Evolutionary conservation across 2,329 filamentous ascomycete species (phyloP).

Genomic region (Trichoderma atroviride): DNA sequence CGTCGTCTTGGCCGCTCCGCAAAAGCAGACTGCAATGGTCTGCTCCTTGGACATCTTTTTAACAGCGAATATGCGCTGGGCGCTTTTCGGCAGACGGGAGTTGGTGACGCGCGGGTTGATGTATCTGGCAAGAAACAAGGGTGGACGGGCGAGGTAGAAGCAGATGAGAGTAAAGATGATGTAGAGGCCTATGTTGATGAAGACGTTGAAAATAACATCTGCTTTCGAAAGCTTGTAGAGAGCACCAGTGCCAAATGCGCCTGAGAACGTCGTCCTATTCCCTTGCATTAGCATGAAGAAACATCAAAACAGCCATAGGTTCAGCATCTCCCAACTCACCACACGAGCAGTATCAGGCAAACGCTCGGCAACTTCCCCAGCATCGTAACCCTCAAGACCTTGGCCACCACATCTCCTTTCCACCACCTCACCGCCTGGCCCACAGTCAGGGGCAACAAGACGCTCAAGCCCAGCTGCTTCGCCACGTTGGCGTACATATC

Average conservation of each 20-base stretch:
- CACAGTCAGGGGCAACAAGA: slow-evolving; percentile 64
- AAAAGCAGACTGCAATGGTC: slow-evolving; percentile 72
- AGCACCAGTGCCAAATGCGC: slow-evolving; percentile 64
- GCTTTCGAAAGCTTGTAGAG: slow-evolving; percentile 59
- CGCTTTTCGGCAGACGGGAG: slow-evolving; percentile 35
- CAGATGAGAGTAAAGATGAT: slow-evolving; percentile 65
- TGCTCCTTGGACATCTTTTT: slow-evolving; percentile 61
- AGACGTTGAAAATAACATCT: slow-evolving; percentile 67
- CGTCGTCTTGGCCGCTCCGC: slow-evolving; percentile 72
- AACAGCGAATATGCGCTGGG: slow-evolving; percentile 46
- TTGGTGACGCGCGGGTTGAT: slow-evolving; percentile 42
- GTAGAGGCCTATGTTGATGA: slow-evolving; percentile 68
- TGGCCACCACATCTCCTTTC: slow-evolving; percentile 55
- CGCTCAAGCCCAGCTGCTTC: slow-evolving; percentile 67
- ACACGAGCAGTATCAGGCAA: slow-evolving; percentile 53
- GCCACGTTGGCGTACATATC: slow-evolving; percentile 68
- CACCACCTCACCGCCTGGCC: slow-evolving; percentile 62
- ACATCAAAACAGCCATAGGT: too few relatives aligned
- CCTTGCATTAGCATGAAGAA: neutral
- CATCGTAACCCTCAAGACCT: slow-evolving; percentile 56
- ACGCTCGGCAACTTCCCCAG: slow-evolving; percentile 52
- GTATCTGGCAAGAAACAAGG: slow-evolving; percentile 37
- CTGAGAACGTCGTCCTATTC: slow-evolving; percentile 67
- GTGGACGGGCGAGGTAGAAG: slow-evolving; percentile 53
- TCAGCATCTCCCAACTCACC: slow-evolving; percentile 39